Conservation (phyloP, 2,329 filamentous ascomycete genomes). For the Nemania abortiva region DNA sequence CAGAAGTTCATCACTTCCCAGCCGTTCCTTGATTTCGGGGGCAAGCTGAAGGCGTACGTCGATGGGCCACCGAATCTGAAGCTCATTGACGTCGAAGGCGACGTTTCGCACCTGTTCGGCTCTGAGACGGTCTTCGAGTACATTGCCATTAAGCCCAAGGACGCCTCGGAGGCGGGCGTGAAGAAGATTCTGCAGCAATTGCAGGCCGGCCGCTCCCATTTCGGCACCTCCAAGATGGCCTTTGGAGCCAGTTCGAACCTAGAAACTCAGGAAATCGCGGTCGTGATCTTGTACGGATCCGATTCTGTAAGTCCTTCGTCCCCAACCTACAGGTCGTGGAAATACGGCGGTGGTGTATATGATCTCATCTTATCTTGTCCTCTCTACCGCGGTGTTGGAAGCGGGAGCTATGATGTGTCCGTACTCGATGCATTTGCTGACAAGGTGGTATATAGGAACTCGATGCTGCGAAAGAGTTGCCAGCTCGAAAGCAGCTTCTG, state of each 20-base stretch:
- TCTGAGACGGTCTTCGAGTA: conserved; percentile 28
- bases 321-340: not conserved
- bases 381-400: not conserved
- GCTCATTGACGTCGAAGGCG: conserved; percentile 17
- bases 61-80: conserved; percentile 13
- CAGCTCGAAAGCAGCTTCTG: conserved; percentile 24
- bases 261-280: conserved; percentile 26
- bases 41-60: conserved; percentile 1
- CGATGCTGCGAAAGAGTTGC: conserved; percentile 11
- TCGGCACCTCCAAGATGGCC: conserved; percentile 8
- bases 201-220: conserved; percentile 1
- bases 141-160: conserved; percentile 22
- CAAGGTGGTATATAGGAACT: conserved; percentile 19
- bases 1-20: conserved; percentile 16
- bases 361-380: not conserved
- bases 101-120: conserved; percentile 14
- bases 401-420: not conserved
- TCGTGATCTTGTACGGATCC: conserved; percentile 21
- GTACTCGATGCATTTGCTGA: conserved; percentile 5
- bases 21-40: conserved; percentile 2
- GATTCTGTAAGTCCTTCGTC: conserved; percentile 30
- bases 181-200: conserved; percentile 19
- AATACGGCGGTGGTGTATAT: too few relatives aligned
- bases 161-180: conserved; percentile 18
- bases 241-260: conserved; percentile 24